A percentile compares a stretch with the other conserved stretches of the same genome.
Evolutionary conservation across 139 green algal species (phyloP).

Genomic region (Parachlorella kessleri): DNA sequence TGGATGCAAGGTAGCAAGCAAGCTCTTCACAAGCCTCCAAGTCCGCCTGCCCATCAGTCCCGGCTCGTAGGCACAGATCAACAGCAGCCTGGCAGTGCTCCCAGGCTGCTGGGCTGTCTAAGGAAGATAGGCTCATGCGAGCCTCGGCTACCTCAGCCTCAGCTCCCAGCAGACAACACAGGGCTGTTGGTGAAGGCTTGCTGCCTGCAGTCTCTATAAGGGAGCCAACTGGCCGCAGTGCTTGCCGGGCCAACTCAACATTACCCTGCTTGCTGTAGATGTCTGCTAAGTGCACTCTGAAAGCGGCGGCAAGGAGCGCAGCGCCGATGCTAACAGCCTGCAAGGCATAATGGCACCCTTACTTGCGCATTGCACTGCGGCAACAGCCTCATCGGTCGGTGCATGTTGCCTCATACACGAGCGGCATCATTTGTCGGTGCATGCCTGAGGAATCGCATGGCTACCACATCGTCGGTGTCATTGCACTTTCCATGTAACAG

Average conservation of each 20-base stretch:
- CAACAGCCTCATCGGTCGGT: too few relatives aligned
- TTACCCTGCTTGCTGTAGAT: constrained; percentile 21
- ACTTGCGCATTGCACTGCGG: neutral
- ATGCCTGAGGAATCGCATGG: neutral
- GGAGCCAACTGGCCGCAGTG: neutral
- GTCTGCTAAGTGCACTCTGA: constrained; percentile 20
- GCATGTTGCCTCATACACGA: neutral
- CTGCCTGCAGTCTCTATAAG: too few relatives aligned
- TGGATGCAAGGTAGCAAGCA: neutral
- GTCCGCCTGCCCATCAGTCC: neutral
- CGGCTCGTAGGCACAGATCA: neutral
- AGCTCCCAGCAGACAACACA: too few relatives aligned
- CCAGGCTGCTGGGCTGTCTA: neutral
- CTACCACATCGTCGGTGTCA: neutral
- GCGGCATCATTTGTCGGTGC: neutral
- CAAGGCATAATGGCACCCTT: neutral
- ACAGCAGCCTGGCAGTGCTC: neutral
- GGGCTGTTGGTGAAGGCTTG: too few relatives aligned
- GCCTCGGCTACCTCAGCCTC: neutral
- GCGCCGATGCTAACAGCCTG: constrained; percentile 15
- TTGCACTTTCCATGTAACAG: too few relatives aligned
- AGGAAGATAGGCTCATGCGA: neutral
- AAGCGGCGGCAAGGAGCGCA: neutral
- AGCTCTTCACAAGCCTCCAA: neutral
- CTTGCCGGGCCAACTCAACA: neutral